A percentile compares a stretch with the other conserved stretches of the same genome.
Evolutionary conservation across 108 stramenopile genomes (phyloP).

Genomic region (Schizochytrium sp.): DNA sequence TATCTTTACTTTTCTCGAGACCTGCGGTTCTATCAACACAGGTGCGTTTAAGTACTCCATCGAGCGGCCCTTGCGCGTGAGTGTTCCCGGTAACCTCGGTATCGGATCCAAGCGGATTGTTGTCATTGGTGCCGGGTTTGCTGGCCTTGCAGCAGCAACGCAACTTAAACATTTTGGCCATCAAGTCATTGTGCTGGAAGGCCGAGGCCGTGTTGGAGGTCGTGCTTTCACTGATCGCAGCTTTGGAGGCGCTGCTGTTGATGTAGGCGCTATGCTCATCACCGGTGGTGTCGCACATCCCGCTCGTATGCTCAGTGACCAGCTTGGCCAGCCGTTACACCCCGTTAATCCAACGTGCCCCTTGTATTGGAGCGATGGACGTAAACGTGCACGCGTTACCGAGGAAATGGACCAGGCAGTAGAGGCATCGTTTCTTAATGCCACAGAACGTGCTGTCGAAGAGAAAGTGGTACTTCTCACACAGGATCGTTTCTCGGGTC

Average conservation of each 20-base stretch:
- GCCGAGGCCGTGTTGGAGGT: constrained; percentile 45
- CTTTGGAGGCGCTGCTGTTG: constrained; percentile 38
- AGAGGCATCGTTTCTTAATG: background rate
- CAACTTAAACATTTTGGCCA: constrained; percentile 51
- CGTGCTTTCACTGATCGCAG: constrained; percentile 34
- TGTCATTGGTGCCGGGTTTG: constrained; percentile 56
- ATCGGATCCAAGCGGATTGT: background rate
- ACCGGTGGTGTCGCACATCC: constrained; percentile 53
- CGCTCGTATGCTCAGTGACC: background rate
- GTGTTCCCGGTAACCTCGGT: background rate
- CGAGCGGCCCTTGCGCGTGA: background rate
- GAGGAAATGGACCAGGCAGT: constrained; percentile 14
- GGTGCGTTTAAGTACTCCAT: background rate
- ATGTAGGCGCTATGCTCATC: constrained; percentile 54
- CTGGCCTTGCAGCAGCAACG: constrained; percentile 44
- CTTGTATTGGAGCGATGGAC: constrained; percentile 48
- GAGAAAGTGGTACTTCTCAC: constrained; percentile 12
- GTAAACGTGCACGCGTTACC: background rate
- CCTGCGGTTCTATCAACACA: constrained; percentile 15
- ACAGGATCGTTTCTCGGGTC: background rate
- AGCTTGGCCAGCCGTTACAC: constrained; percentile 23
- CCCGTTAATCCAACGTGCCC: constrained; percentile 24
- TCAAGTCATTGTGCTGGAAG: constrained; percentile 40
- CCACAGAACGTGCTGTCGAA: constrained; percentile 29
- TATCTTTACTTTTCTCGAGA: constrained; percentile 45